Base-by-base conservation (phyloP, 169 alveolate genomes). In the Plasmodium reichenowi region DNA sequence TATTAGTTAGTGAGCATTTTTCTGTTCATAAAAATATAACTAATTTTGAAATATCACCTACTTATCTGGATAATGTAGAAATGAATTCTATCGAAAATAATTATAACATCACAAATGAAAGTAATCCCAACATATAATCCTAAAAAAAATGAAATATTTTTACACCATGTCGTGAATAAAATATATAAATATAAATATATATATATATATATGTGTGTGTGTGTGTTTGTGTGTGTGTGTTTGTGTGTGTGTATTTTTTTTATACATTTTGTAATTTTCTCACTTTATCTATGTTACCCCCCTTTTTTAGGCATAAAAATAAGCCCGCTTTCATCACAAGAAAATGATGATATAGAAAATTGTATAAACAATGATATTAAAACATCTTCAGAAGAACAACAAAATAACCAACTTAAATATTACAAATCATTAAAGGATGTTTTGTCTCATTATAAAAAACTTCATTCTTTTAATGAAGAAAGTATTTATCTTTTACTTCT, bases 371-470 rank as follows among this genome's bases (percentile, higher is more conserved):
- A 54, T 10, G 80, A 68, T 43, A 0, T 54, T 2, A 24, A 20
- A 0, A 47, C 68, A 10, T 32, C 8, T 17, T 13, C 72, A 10
- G 24, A 52, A 12, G 50, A 43, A 68, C 50, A 67, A 15, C 50
- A 52, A 17, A 68, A 48, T 9, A 50, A 22, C 0, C 29, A 20
- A 22, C n/a, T 12, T n/a, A 83, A 22, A 3, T 38, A 50, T 54
- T 83, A 83, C 47, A 68, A 67, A 67, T 45, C 83, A 32, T 13
- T 83, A 17, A 32, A 20, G 43, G 91, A 83, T n/a, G 68, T 83
- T 43, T 15, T 68, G 5, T 29, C 15, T 26, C n/a, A 13, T 13
- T 83, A 83, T 60, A 59, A 56, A 9, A 63, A 56, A 10, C 13
- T 48, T 2, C 43, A 52, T n/a, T 13, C 22, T 0, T 20, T 83